These are phyloP conservation scores for Sugiyamaella sp. DNA, from an alignment of 1,139 yeast species.

Conservation along the genomic window DNA sequence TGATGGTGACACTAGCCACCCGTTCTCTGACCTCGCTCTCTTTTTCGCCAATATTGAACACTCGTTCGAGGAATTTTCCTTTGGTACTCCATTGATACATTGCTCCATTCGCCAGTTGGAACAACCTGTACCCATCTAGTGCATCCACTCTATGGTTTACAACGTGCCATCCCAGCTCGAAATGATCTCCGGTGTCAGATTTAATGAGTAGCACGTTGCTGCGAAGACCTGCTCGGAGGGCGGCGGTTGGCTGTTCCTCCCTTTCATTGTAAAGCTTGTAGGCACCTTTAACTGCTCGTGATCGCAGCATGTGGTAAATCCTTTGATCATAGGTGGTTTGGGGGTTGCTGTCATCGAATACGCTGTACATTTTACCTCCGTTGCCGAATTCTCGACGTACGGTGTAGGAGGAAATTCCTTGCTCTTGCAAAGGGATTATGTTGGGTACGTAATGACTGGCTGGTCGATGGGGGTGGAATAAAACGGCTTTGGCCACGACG, in stretches of 20 bases:
- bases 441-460: slow-evolving; percentile 60
- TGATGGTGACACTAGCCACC: slow-evolving; percentile 53
- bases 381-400: slow-evolving; percentile 59
- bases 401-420: slow-evolving; percentile 43
- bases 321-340: slow-evolving; percentile 40
- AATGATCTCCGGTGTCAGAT: slow-evolving; percentile 50
- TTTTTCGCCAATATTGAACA: slow-evolving; percentile 59
- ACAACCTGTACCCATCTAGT: slow-evolving; percentile 59
- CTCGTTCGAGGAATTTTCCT: slow-evolving; percentile 60
- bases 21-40: slow-evolving; percentile 65
- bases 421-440: slow-evolving; percentile 48
- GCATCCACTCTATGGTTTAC: slow-evolving; percentile 65
- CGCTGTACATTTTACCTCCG: slow-evolving; percentile 59
- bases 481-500: slow-evolving; percentile 55
- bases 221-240: slow-evolving; percentile 60
- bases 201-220: slow-evolving; percentile 58
- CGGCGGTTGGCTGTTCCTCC: slow-evolving; percentile 59
- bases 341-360: slow-evolving; percentile 51
- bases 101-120: slow-evolving; percentile 58
- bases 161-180: slow-evolving; percentile 67
- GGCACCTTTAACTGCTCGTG: slow-evolving; percentile 67
- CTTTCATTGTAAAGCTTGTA: slow-evolving; percentile 59
- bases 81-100: slow-evolving; percentile 67
- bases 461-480: slow-evolving; percentile 61
- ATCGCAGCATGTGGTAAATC: slow-evolving; percentile 56